phyloP scores from a whole-genome alignment of 257 asterid species.

The Nicotiana tomentosiformis region DNA sequence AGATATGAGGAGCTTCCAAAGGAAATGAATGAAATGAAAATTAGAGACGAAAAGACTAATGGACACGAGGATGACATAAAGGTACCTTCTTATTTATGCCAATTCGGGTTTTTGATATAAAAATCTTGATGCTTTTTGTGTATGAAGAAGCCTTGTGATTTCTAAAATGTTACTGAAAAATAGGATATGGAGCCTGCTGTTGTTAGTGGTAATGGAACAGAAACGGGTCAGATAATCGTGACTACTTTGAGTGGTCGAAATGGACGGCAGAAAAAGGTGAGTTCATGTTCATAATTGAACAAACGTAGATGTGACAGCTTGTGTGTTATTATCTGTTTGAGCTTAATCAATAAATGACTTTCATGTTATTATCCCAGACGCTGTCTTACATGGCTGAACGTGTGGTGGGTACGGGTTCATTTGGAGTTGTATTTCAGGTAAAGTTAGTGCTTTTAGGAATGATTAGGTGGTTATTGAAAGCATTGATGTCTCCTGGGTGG shows the following conservation, averaged over 20 bases:
- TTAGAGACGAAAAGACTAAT: constrained; percentile 29
- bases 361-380: constrained; percentile 35
- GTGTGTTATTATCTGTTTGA: background rate
- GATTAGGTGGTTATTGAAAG: background rate
- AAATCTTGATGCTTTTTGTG: background rate
- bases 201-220: constrained; percentile 76
- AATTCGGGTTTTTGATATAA: background rate
- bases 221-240: constrained; percentile 85
- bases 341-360: background rate
- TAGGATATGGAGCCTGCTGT: constrained; percentile 76
- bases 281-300: background rate
- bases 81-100: constrained; percentile 32
- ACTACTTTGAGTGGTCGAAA: constrained; percentile 62
- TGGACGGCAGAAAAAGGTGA: constrained; percentile 85
- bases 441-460: background rate
- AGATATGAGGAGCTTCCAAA: constrained; percentile 36
- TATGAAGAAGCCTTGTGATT: background rate
- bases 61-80: constrained; percentile 38
- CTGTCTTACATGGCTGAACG: constrained; percentile 91
- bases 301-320: background rate
- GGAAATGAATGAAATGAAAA: constrained; percentile 32
- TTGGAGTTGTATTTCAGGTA: constrained; percentile 88
- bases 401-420: constrained; percentile 77
- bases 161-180: background rate
- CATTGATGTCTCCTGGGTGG: background rate